Evolutionary conservation across 1,139 yeast species (phyloP), one percentile per base, ranked within the genome.

Genomic region (Yamadazyma epiphylla): DNA sequence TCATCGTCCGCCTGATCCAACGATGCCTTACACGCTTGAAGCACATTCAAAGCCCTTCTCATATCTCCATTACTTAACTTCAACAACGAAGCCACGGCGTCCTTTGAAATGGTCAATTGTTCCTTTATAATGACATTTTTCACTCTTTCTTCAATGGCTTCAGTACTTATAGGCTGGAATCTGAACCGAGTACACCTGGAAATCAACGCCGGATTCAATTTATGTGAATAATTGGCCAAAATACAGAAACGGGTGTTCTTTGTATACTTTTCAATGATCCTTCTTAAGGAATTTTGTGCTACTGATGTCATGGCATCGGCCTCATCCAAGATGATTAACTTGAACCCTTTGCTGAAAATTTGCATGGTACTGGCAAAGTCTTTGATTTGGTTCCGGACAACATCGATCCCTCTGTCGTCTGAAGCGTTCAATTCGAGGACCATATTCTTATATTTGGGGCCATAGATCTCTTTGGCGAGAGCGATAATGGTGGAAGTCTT

Each of bases 301-400:
- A 84, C 95, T 37, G 84, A 80, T 2, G 99, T 91, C 98, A 94
- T 94, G 26, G 98, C 95, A 59, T 94, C 98, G 0, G 98, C 98
- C 60, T 94, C 99, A 61, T 94, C 99, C 42, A 94, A 66, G 21
- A 94, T 87, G 37, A 94, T 83, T 44, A 94, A 67, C 51, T 94
- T 94, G 69, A 89, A 91, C 11, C 91, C 88, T 35, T 60, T 58
- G 37, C 71, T 59, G 60, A 91, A 94, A 33, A 94, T 91, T 55
- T 94, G 98, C 69, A 87, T 77, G 1, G 98, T 91, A 28, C 86
- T 75, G 10, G 94, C 94, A 55, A 84, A 84, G 47, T 78, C 81
- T 59, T 85, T 85, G 61, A 85, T 82, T 55, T 83, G 89, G 42
- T 83, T 84, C 37, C 94, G 69, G 12, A 84, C 94, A 26, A 85